phyloP scores from a whole-genome alignment of 2,329 filamentous ascomycete species.

The Blastomyces parvus region DNA sequence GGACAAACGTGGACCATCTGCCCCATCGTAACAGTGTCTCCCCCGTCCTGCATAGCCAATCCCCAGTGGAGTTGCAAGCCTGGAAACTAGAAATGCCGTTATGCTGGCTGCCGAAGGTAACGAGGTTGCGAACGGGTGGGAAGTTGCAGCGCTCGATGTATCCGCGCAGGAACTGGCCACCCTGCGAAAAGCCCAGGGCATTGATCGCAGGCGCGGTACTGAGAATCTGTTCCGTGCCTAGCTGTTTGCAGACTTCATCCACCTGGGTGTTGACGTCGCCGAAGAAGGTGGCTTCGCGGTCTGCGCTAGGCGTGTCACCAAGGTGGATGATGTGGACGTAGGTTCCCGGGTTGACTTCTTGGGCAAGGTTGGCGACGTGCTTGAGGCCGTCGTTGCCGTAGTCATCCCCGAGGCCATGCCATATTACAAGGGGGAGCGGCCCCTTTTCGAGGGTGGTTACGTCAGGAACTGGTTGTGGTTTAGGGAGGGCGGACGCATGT shows the following conservation, averaged over 20 bases:
- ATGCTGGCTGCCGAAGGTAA: constrained; percentile 87
- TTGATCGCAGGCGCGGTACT: constrained; percentile 75
- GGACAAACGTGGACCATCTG: constrained; percentile 70
- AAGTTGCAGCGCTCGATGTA: constrained; percentile 80
- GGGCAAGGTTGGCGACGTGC: constrained; percentile 59
- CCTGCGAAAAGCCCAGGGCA: constrained; percentile 89
- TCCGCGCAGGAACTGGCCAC: constrained; percentile 87
- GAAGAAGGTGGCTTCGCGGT: constrained; percentile 78
- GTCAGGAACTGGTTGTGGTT: not conserved
- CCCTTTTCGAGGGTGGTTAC: not conserved
- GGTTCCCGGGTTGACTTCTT: constrained; percentile 68
- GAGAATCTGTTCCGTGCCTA: constrained; percentile 67
- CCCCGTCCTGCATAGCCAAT: constrained; percentile 73
- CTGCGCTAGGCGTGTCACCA: constrained; percentile 53
- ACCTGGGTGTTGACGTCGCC: constrained; percentile 81
- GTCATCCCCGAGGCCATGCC: constrained; percentile 68
- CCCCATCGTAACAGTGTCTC: constrained; percentile 69
- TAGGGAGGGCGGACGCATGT: constrained; percentile 3
- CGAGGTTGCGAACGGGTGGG: constrained; percentile 64
- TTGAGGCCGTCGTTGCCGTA: constrained; percentile 67
- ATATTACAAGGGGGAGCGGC: constrained; percentile 81
- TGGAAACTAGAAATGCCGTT: constrained; percentile 83
- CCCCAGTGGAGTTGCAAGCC: constrained; percentile 53
- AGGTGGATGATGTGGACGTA: constrained; percentile 72
- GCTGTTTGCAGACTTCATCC: constrained; percentile 62